Conservation (phyloP, 192 early-diverging fungal genomes). For the Backusella circina region DNA sequence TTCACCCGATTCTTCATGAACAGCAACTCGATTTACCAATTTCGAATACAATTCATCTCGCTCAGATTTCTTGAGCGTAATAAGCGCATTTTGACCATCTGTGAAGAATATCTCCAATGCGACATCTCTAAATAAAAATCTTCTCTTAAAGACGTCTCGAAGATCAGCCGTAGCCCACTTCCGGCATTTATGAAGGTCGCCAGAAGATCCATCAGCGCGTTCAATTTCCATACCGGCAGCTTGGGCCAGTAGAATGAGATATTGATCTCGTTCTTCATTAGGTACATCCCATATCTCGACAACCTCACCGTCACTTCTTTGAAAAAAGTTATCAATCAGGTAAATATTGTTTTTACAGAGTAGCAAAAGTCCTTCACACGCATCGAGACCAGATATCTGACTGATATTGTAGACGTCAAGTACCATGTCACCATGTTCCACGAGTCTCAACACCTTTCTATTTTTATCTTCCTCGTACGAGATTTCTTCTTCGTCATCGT, state of each 20-base stretch:
- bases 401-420: conserved; percentile 68
- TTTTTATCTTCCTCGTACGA: conserved; percentile 67
- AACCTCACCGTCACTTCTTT: conserved; percentile 56
- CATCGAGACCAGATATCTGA: conserved; percentile 62
- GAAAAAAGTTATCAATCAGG: conserved; percentile 68
- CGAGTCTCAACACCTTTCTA: conserved; percentile 60
- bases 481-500: conserved; percentile 36
- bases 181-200: conserved; percentile 44
- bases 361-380: conserved; percentile 62
- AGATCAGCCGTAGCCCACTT: conserved; percentile 58
- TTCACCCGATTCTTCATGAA: conserved; percentile 43
- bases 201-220: conserved; percentile 21
- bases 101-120: conserved; percentile 79
- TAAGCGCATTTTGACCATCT: conserved; percentile 68
- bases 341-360: conserved; percentile 70
- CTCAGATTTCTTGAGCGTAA: conserved; percentile 62
- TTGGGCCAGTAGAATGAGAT: conserved; percentile 49
- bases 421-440: conserved; percentile 66
- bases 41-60: conserved; percentile 64
- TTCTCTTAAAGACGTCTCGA: conserved; percentile 57
- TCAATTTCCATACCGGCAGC: conserved; percentile 40
- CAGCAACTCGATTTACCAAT: conserved; percentile 45
- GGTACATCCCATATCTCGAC: conserved; percentile 70
- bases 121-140: conserved; percentile 63
- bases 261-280: conserved; percentile 53